Evolutionary conservation across 2,329 filamentous ascomycete species (phyloP), one percentile per base, ranked within the genome.

Genomic region (Cladosporium sp.): DNA sequence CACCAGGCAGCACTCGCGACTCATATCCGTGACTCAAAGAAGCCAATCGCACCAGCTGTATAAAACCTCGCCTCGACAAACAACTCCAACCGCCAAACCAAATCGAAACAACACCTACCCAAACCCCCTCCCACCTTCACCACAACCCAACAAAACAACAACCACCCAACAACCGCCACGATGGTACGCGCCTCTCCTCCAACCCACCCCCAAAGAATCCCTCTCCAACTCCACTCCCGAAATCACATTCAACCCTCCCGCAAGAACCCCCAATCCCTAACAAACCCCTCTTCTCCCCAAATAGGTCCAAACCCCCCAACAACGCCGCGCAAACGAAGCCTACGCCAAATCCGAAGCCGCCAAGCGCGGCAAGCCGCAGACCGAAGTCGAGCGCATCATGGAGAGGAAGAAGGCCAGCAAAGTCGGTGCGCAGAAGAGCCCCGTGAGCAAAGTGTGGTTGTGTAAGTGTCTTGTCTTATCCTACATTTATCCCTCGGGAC

Each of bases 271-370:
- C 30, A 58, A 4, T 11, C 10, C 8, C 49, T 36, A 36, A 34
- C 36, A 36, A n/a, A 14, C 26, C 18, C 16, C 30, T 28, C 30
- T 39, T 25, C n/a, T n/a, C n/a, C n/a, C 2, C 23, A 49, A 59
- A 46, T 5, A 93, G 91, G 90, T 88, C 72, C 91, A 94, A 89
- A 95, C 91, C 71, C 91, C 89, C 72, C 86, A 92, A 79, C 92
- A 95, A 83, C 89, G 91, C 78, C 88, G 88, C 75, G 88, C 89
- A 69, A 95, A 95, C 82, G 86, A 86, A 75, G 90, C 90, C 79
- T 96, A 92, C 80, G 88, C 85, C 71, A 89, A 89, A 77, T 84
- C 86, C 63, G 88, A 94, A 77, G 88, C 90, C 76, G 81, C 83
- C 67, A 90, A 89, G 76, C 90, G 90, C 78, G 91, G 91, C 79